Base-by-base conservation (phyloP, 2,329 filamentous ascomycete species). In the Xylaria sp. region DNA sequence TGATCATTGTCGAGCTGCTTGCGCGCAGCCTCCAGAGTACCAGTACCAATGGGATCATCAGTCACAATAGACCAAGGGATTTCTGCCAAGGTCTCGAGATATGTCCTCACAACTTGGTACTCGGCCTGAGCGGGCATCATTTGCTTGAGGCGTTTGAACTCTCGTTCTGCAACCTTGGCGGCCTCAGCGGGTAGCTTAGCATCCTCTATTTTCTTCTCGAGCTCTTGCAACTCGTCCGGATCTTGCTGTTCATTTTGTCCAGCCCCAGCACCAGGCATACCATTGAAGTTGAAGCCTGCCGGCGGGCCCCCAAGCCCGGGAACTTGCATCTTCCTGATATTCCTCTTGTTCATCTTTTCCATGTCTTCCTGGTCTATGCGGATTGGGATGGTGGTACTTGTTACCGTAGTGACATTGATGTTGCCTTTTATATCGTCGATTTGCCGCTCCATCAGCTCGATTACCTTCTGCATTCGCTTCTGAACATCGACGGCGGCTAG, bases 61-160 rank as follows among this genome's bases (percentile, higher is more conserved):
- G 95, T 98, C 60, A 88, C 85, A 72, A 90, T 90, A 1, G 91
- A 89, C 96, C 96, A 99, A 0, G 96, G 96, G 59, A 99, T 96
- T 78, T 99, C 96, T 0, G 93, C 88, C 66, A 99, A 83, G 13
- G 94, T 98, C 81, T 99, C 96, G 13, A 99, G 86, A 82, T 98
- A 99, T 59, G 94, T 97, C 72, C 95, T 86, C 73, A 92, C 93
- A 13, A 99, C 95, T 71, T 96, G 93, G 77, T 98, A 98, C 77
- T 99, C 96, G 44, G 97, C 95, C 78, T 98, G 96, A 60, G 93
- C 93, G 0, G 96, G 94, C 76, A 93, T 94, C 93, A 98, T 98
- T 83, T 97, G 97, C 76, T 92, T 92, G 70, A 99, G 82, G 25
- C 96, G 87, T 76, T 93, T 93, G 55, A 99, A 80, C 79, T 99